These are phyloP conservation scores for Metarhizium guizhouense DNA, from an alignment of 2,329 filamentous ascomycete species.

Conservation along the genomic window DNA sequence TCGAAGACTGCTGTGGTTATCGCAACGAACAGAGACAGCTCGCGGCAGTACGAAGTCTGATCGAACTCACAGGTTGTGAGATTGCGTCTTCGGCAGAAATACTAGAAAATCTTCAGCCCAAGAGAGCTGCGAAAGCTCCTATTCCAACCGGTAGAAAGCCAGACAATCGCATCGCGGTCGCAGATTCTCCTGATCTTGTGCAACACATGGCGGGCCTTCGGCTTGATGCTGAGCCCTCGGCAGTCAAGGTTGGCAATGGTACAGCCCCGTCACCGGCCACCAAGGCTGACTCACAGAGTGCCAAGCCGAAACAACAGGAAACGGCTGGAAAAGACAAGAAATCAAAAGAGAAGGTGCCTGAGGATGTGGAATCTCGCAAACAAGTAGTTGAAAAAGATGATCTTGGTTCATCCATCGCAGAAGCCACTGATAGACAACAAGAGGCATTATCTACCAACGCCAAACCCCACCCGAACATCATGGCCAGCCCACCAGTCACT, in stretches of 20 bases:
- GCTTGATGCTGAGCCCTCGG: slow-evolving; percentile 18
- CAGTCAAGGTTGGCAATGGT: slow-evolving; percentile 7
- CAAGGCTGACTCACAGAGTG: slow-evolving; percentile 8
- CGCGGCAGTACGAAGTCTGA: slow-evolving; percentile 60
- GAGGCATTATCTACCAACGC: background rate
- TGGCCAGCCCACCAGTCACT: background rate
- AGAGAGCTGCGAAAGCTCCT: slow-evolving; percentile 2
- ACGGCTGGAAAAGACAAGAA: slow-evolving; percentile 2
- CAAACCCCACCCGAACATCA: background rate
- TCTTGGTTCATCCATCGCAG: background rate
- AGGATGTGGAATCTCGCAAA: background rate
- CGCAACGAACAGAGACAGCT: slow-evolving; percentile 60
- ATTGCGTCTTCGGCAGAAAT: slow-evolving; percentile 52
- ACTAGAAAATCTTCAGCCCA: slow-evolving; percentile 24
- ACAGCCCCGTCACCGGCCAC: background rate
- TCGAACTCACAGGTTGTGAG: slow-evolving; percentile 65
- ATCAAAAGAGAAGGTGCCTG: background rate
- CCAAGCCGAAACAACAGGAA: slow-evolving; percentile 12
- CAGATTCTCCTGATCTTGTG: slow-evolving; percentile 19
- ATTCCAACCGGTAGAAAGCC: background rate
- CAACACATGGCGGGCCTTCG: slow-evolving; percentile 22
- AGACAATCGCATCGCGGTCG: background rate
- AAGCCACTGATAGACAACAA: slow-evolving; percentile 1
- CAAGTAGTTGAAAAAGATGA: background rate
- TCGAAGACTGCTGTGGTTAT: slow-evolving; percentile 85